Base-by-base conservation (phyloP, 352 stramenopile species). In the Globisporangium perplexum region DNA sequence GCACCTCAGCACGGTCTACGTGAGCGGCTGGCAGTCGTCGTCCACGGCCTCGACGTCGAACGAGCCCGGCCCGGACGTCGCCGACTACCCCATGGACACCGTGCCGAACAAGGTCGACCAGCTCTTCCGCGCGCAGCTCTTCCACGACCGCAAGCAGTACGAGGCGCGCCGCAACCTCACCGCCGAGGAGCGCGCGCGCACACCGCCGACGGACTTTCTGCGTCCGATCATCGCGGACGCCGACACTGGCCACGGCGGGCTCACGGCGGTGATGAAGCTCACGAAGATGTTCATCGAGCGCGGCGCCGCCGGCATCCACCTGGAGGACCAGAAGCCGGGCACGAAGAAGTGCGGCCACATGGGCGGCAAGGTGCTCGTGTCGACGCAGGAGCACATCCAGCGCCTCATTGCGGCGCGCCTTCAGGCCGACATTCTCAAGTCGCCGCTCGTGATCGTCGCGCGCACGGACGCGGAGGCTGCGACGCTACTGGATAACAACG, bases 271-370 rank as follows among this genome's bases (percentile, higher is more conserved):
- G 38, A 99, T 99, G 96, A 99, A 99, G 75, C 69, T 99, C 24
- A 98, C 93, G 38, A 98, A 99, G 77, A 95, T 99, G 69, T 98
- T 99, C 71, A 93, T 99, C 51, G 96, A 99, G 67, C 90, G 92
- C 52, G 97, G 97, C 20, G 97, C 96, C n/a, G 88, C 96, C 6
- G 96, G 95, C 51, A 96, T 99, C 53, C 97, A 99, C 81, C 92
- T 99, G 52, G 97, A 99, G 72, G 97, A 99, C 78, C 97, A 99
- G 78, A 98, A 98, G 71, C 93, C 96, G 7, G 96, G 96, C 61
- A 99, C 95, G 1, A 99, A 99, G 76, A 99, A 99, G 74, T 99
- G 97, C 68, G 97, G 97, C 39, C 97, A 99, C 79, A 98, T 99
- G 95, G 95, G 96, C 30, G 96, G 96, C 47, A 99, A 98, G 75